A percentile compares a stretch with the other conserved stretches of the same genome.
Evolutionary conservation across 2,329 filamentous ascomycete species (phyloP).

Genomic region (Penicillium hordei): DNA sequence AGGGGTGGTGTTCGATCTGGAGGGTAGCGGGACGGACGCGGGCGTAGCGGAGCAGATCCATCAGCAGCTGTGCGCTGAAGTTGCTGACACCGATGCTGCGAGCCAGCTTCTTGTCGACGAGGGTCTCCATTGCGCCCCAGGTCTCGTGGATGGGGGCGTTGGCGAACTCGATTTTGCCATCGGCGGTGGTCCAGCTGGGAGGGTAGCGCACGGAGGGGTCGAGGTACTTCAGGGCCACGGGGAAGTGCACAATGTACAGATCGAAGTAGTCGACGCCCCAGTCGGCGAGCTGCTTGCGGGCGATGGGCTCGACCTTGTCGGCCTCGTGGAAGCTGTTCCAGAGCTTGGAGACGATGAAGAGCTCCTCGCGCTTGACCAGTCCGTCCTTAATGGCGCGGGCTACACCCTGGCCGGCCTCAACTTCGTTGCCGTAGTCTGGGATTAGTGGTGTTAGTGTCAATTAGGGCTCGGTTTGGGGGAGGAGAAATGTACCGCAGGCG

Average conservation of each 20-base stretch:
- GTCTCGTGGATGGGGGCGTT: slow-evolving; percentile 77
- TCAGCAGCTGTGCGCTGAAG: slow-evolving; percentile 74
- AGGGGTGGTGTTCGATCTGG: slow-evolving; percentile 89
- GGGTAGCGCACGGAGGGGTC: slow-evolving; percentile 77
- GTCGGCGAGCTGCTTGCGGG: slow-evolving; percentile 73
- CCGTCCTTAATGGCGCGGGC: slow-evolving; percentile 78
- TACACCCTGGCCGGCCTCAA: slow-evolving; percentile 73
- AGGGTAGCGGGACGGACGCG: slow-evolving; percentile 72
- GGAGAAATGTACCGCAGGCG: slow-evolving; percentile 51
- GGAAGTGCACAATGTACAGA: slow-evolving; percentile 87
- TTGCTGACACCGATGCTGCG: slow-evolving; percentile 79
- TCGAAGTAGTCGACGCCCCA: slow-evolving; percentile 89
- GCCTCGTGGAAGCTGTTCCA: slow-evolving; percentile 90
- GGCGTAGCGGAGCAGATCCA: slow-evolving; percentile 77
- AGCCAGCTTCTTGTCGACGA: slow-evolving; percentile 68
- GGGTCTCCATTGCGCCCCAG: slow-evolving; percentile 75
- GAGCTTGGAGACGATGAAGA: slow-evolving; percentile 90
- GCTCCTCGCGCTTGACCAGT: slow-evolving; percentile 77
- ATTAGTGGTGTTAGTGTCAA: not conserved
- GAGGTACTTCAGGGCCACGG: slow-evolving; percentile 80
- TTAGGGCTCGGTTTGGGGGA: not conserved
- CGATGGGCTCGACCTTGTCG: slow-evolving; percentile 73
- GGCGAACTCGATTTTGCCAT: slow-evolving; percentile 62
- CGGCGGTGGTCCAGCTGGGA: slow-evolving; percentile 69
- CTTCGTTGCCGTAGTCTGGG: slow-evolving; percentile 79